Base-by-base conservation (phyloP, 2,329 filamentous ascomycete species). In the Albifimbria verrucaria region DNA sequence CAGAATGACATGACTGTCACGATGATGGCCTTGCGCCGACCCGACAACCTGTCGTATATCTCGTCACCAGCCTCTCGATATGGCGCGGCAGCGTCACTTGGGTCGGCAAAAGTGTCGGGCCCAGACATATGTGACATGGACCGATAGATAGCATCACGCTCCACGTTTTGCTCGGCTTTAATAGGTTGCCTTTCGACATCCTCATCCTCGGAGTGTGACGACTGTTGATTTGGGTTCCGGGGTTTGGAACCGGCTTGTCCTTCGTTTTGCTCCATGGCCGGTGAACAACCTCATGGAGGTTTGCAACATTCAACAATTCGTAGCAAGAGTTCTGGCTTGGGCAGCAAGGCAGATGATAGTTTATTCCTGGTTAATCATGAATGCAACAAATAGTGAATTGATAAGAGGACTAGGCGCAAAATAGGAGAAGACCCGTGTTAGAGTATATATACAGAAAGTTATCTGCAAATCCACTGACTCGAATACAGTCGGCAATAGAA, bases 1-100 rank as follows among this genome's bases (percentile, higher is more conserved):
- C 88, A 91, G 64, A 87, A 89, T 1, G 88, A 86, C 50, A 92
- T 71, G 6, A 92, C 78, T 10, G 76, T 73, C 17, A 91, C 86
- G 50, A 93, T 88, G 55, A 84, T 63, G 3, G 77, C 65, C 68
- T 93, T 94, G 41, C 85, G 80, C 17, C 73, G 71, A 3, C 71
- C 69, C 0, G 85, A 79, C 55, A 92, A 79, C 18, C 79, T 78
- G 61, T 86, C 78, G 72, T 92, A 93, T n/a, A 82, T 67, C 50
- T 77, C 75, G 61, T 85, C 81, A 12, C 61, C 68, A 3, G 51
- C 61, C 48, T 70, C 67, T 7, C 52, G 50, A 39, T 67, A 65
- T n/a, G 53, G 51, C 17, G 53, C 49, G 15, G 54, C 52, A 21
- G 52, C 25, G 25, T 44, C 48, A 25, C 50, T 50, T 20, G 52